Conservation (phyloP, 768 basidiomycete genomes). For the Cyclocybe cylindracea region DNA sequence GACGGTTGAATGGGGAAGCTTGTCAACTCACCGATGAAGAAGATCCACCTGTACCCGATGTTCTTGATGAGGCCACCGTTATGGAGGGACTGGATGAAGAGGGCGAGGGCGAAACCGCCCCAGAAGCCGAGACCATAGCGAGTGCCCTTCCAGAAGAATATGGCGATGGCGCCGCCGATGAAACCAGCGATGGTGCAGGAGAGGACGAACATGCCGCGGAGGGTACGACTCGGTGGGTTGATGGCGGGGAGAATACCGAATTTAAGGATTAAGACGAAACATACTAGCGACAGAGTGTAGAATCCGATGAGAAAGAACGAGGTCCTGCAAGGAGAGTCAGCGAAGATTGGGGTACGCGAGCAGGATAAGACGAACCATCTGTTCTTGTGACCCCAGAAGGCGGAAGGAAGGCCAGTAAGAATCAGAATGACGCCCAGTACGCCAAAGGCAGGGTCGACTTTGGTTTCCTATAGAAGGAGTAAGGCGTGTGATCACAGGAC, state of each 20-base stretch:
- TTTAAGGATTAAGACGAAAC: slow-evolving; percentile 83
- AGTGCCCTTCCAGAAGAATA: slow-evolving; percentile 92
- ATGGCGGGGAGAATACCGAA: slow-evolving; percentile 86
- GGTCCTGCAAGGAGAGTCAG: slow-evolving; percentile 53
- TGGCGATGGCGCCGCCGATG: slow-evolving; percentile 80
- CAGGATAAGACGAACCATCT: slow-evolving; percentile 67
- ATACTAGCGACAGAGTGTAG: slow-evolving; percentile 84
- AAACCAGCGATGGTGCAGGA: slow-evolving; percentile 78
- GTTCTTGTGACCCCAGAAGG: slow-evolving; percentile 94
- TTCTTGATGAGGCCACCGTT: slow-evolving; percentile 79
- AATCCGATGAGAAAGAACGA: slow-evolving; percentile 94
- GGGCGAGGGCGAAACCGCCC: slow-evolving; percentile 84
- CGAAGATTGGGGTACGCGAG: slow-evolving; percentile 13
- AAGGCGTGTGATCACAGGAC: slow-evolving; percentile 20
- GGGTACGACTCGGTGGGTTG: slow-evolving; percentile 74
- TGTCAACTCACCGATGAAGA: slow-evolving; percentile 84
- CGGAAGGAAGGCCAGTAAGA: slow-evolving; percentile 84
- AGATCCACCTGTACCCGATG: slow-evolving; percentile 84
- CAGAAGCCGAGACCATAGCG: slow-evolving; percentile 82
- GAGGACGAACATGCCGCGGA: slow-evolving; percentile 90
- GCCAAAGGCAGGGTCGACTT: slow-evolving; percentile 85
- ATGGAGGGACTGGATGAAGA: slow-evolving; percentile 86
- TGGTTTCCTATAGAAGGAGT: slow-evolving; percentile 53
- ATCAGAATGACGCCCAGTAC: slow-evolving; percentile 89
- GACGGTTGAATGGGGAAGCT: too few relatives aligned